These are phyloP conservation scores for Nakazawaea anatomiae DNA, from an alignment of 805 yeast species.

Conservation along the genomic window DNA sequence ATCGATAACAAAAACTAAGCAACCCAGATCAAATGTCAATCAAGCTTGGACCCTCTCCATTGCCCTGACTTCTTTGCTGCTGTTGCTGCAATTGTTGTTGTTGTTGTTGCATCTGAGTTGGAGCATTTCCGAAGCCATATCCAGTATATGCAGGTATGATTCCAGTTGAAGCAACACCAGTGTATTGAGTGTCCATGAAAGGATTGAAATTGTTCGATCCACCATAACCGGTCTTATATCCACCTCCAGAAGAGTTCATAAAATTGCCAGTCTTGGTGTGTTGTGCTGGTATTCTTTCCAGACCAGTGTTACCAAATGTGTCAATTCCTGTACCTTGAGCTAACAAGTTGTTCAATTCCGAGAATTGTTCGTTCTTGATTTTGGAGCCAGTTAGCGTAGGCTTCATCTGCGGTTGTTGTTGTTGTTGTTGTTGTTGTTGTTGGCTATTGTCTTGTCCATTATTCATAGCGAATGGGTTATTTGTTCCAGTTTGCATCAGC, in stretches of 20 bases:
- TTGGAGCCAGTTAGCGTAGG: constrained; percentile 44
- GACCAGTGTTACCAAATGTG: constrained; percentile 88
- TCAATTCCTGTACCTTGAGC: constrained; percentile 90
- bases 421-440: constrained; percentile 21
- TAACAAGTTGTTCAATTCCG: constrained; percentile 72
- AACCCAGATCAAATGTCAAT: constrained; percentile 30
- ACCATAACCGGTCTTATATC: constrained; percentile 46
- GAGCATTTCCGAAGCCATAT: constrained; percentile 86
- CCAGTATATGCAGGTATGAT: constrained; percentile 87
- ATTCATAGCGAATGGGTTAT: constrained; percentile 68
- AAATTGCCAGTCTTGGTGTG: constrained; percentile 79
- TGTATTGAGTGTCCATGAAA: constrained; percentile 61
- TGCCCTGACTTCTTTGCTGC: background rate
- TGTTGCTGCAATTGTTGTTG: constrained; percentile 13
- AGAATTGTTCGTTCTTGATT: constrained; percentile 48
- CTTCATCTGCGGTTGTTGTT: constrained; percentile 27
- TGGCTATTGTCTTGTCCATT: constrained; percentile 8
- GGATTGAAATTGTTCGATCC: constrained; percentile 48
- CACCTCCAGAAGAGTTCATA: constrained; percentile 86
- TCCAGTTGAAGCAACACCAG: constrained; percentile 59
- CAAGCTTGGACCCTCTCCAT: constrained; percentile 28
- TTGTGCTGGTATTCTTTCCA: constrained; percentile 83
- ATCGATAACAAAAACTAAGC: background rate
- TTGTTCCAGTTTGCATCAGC: constrained; percentile 65
- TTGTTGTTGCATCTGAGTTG: constrained; percentile 26